A percentile compares a stretch with the other conserved stretches of the same genome.
Conservation (phyloP, 2,329 filamentous ascomycete genomes). For the Hansfordia pulvinata region DNA sequence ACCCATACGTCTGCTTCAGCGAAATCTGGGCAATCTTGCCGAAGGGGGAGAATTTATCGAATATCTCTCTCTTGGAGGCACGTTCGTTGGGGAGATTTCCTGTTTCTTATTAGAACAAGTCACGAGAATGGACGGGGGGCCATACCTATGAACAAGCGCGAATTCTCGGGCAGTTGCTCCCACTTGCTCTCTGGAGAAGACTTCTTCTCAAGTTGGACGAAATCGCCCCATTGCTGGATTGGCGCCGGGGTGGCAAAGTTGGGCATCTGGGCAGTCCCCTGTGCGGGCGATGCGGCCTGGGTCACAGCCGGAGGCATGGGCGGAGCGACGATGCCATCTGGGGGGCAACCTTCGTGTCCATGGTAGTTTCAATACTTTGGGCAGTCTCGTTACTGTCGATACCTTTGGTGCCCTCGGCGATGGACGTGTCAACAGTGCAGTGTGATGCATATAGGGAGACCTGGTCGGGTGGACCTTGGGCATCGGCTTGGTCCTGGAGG, state of each 20-base stretch:
- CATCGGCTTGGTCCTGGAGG: conserved; percentile 38
- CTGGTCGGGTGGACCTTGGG: too few species aligned
- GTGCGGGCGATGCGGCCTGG: too few species aligned
- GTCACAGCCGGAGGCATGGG: too few species aligned
- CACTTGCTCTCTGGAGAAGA: conserved; percentile 65
- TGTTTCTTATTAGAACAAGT: conserved; percentile 23
- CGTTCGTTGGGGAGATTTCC: conserved; percentile 88
- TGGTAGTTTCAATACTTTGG: too few species aligned
- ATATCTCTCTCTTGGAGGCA: conserved; percentile 87
- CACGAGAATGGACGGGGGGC: conserved; percentile 3
- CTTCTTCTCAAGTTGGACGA: conserved; percentile 58
- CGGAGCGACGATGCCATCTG: too few species aligned
- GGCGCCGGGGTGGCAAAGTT: too few species aligned
- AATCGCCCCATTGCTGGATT: conserved; percentile 59
- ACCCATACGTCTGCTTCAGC: conserved; percentile 92
- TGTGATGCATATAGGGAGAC: too few species aligned
- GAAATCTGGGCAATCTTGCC: conserved; percentile 88
- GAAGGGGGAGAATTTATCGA: conserved; percentile 76
- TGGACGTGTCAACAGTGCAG: too few species aligned
- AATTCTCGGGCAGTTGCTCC: conserved; percentile 68
- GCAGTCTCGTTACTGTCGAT: too few species aligned
- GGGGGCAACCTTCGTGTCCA: too few species aligned
- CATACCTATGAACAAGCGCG: conserved; percentile 68
- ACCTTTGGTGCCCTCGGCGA: too few species aligned
- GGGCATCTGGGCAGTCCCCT: too few species aligned